Conservation (phyloP, 305 asterid species). For the Solanum chacoense region DNA sequence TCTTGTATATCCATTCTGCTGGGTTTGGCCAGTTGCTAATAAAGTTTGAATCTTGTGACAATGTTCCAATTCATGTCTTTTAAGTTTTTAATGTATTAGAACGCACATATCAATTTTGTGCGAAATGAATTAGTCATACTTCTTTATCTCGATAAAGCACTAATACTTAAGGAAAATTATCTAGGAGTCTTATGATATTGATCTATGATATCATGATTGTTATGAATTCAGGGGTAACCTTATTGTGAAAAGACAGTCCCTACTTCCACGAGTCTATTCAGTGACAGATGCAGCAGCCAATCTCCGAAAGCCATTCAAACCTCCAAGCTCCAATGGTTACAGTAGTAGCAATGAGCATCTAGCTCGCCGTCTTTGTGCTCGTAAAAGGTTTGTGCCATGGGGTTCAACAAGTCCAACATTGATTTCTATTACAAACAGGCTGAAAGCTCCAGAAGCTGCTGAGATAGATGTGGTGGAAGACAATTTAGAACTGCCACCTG, state of each 20-base stretch:
- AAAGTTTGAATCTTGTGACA: not conserved
- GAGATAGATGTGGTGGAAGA: slow-evolving; percentile 44
- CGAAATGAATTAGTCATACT: not conserved
- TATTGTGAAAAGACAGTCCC: slow-evolving; percentile 71
- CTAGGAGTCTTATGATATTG: not conserved
- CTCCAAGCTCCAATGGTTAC: slow-evolving; percentile 73
- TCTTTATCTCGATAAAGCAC: not conserved
- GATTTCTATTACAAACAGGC: slow-evolving; percentile 52
- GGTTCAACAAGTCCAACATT: slow-evolving; percentile 71
- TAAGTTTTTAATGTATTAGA: not conserved
- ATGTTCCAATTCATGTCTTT: not conserved
- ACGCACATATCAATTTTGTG: not conserved
- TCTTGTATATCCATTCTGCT: not conserved
- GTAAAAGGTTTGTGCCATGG: slow-evolving; percentile 97
- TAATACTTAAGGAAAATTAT: not conserved
- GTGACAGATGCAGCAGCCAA: slow-evolving; percentile 54
- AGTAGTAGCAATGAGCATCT: slow-evolving; percentile 53
- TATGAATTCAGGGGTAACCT: slow-evolving; percentile 59
- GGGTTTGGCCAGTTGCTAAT: not conserved
- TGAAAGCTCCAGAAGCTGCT: slow-evolving; percentile 23
- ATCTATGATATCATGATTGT: not conserved
- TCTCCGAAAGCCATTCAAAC: slow-evolving; percentile 79
- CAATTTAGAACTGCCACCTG: slow-evolving; percentile 56
- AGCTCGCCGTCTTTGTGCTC: slow-evolving; percentile 71
- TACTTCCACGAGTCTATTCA: slow-evolving; percentile 80